Percentiles rank a stretch among this genome's conserved stretches.
These are phyloP conservation scores for Penicillium rolfsii DNA, from an alignment of 2,329 filamentous ascomycete genomes.

Conservation along the genomic window DNA sequence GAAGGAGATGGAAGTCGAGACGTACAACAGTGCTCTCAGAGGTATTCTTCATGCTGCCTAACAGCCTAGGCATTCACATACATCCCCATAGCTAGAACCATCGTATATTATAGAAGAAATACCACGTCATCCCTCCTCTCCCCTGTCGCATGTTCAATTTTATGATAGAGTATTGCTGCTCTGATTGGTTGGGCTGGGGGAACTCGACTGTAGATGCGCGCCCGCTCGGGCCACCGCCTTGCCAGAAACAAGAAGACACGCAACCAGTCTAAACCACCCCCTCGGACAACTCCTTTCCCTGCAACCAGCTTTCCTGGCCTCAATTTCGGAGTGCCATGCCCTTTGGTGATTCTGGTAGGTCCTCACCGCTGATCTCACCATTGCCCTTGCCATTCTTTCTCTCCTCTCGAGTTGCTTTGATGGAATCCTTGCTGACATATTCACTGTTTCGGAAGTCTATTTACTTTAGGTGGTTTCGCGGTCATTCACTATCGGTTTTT, in stretches of 20 bases:
- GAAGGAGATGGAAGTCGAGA: neutral
- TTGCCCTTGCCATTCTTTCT: neutral
- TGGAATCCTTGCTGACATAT: conserved; percentile 17
- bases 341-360: conserved; percentile 32
- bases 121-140: neutral
- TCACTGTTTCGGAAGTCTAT: conserved; percentile 28
- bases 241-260: conserved; percentile 27
- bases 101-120: neutral
- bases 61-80: neutral
- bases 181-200: conserved; percentile 13
- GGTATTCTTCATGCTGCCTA: neutral
- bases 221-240: conserved; percentile 28
- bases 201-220: neutral
- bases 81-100: neutral
- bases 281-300: conserved; percentile 19
- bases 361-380: neutral
- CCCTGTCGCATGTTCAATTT: neutral
- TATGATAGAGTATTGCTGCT: neutral
- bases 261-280: conserved; percentile 19
- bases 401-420: conserved; percentile 2
- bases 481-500: conserved; percentile 31
- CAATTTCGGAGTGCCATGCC: conserved; percentile 27
- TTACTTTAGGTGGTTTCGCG: conserved; percentile 35
- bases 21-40: too few relatives aligned
- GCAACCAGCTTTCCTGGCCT: conserved; percentile 17